Evolutionary conservation across 2,329 filamentous ascomycete genomes (phyloP).

Genomic region (Fusarium sp.): DNA sequence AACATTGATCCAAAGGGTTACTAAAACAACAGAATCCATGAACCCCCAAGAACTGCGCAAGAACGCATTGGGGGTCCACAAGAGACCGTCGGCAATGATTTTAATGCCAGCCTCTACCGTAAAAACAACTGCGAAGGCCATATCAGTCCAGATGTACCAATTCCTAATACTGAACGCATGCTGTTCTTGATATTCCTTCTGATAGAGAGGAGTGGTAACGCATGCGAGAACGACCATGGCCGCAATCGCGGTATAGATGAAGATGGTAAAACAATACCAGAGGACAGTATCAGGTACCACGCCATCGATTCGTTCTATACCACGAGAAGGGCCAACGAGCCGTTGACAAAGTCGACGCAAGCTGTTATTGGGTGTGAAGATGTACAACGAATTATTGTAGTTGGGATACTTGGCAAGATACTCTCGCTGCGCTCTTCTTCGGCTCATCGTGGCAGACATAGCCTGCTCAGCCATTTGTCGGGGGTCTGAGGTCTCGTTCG

Average conservation of each 20-base stretch:
- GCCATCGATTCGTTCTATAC: slow-evolving; percentile 87
- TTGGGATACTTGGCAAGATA: slow-evolving; percentile 87
- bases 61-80: slow-evolving; percentile 98
- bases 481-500: slow-evolving; percentile 84
- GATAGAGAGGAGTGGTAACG: slow-evolving; percentile 92
- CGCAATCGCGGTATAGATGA: slow-evolving; percentile 93
- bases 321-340: slow-evolving; percentile 91
- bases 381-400: slow-evolving; percentile 92
- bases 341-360: slow-evolving; percentile 86
- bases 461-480: slow-evolving; percentile 91
- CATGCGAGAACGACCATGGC: slow-evolving; percentile 98
- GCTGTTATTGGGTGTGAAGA: slow-evolving; percentile 83
- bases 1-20: slow-evolving; percentile 97
- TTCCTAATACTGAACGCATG: slow-evolving; percentile 73
- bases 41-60: slow-evolving; percentile 97
- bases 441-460: slow-evolving; percentile 82
- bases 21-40: slow-evolving; percentile 89
- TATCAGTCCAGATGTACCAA: slow-evolving; percentile 96
- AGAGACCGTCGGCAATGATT: slow-evolving; percentile 92
- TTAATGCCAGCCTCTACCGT: slow-evolving; percentile 89
- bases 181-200: slow-evolving; percentile 82
- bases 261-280: slow-evolving; percentile 93
- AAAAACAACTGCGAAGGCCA: slow-evolving; percentile 90
- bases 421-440: slow-evolving; percentile 89
- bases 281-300: slow-evolving; percentile 87